These are phyloP conservation scores for Imleria badia DNA, from an alignment of 768 basidiomycete genomes.

Conservation along the genomic window DNA sequence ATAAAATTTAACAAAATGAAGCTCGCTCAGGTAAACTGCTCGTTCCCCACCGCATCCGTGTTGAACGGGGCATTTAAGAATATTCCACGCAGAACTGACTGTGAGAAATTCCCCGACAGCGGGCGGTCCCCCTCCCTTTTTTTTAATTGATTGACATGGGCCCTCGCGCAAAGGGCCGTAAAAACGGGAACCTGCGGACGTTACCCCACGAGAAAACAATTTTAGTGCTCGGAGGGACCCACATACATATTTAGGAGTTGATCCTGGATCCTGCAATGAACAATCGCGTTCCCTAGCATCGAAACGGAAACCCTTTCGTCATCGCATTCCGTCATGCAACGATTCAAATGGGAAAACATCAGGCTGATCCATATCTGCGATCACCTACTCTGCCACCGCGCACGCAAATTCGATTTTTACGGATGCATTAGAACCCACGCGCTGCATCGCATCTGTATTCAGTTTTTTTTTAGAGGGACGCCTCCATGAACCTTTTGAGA, in stretches of 20 bases:
- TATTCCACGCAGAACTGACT: constrained; percentile 13
- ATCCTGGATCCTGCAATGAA: constrained; percentile 5
- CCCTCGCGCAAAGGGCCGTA: neutral
- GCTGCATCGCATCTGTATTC: neutral
- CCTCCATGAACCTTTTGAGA: neutral
- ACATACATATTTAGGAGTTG: constrained; percentile 3
- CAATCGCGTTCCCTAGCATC: constrained; percentile 11
- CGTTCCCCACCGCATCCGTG: constrained; percentile 16
- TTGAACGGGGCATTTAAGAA: constrained; percentile 19
- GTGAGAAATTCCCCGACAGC: constrained; percentile 14
- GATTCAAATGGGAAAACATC: constrained; percentile 1
- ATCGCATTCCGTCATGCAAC: constrained; percentile 19
- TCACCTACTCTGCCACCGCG: neutral
- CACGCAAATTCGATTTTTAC: neutral
- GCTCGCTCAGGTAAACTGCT: constrained; percentile 7
- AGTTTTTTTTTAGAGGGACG: neutral
- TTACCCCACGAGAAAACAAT: neutral
- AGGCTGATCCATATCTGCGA: constrained; percentile 12
- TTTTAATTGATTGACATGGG: constrained; percentile 3
- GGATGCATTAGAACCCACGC: constrained; percentile 10
- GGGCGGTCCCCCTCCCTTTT: neutral
- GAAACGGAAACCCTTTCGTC: constrained; percentile 10
- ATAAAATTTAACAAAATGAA: constrained; percentile 11
- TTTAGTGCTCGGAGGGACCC: neutral
- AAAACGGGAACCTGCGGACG: neutral